Percentiles rank a stretch among this genome's conserved stretches.
phyloP scores from a whole-genome alignment of 2,329 filamentous ascomycete genomes.

The Phaeosphaeria sp. region DNA sequence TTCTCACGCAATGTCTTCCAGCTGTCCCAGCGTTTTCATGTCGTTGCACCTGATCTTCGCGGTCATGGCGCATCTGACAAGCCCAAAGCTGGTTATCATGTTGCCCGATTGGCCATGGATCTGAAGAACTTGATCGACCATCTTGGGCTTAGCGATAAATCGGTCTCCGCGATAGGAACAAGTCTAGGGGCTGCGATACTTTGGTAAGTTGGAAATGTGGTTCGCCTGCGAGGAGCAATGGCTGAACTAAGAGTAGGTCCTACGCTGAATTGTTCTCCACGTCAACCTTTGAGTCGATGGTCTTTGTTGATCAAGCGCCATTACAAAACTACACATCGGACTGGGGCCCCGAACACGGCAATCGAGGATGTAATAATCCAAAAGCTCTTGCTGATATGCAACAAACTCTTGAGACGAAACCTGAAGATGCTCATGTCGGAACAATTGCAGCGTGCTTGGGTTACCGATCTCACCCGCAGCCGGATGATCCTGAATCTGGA shows the following conservation, averaged over 20 bases:
- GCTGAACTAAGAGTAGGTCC: conserved; percentile 12
- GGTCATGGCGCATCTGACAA: conserved; percentile 36
- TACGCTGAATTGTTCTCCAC: conserved; percentile 37
- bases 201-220: conserved; percentile 12
- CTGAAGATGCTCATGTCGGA: conserved; percentile 22
- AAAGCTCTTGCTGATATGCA: conserved; percentile 23
- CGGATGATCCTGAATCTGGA: conserved; percentile 14
- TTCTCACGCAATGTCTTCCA: conserved; percentile 23
- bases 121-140: conserved; percentile 30
- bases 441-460: conserved; percentile 33
- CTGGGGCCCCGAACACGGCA: conserved; percentile 30
- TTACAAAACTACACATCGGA: conserved; percentile 33
- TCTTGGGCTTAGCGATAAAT: conserved; percentile 14
- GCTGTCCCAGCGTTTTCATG: conserved; percentile 14
- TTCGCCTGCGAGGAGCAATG: not conserved
- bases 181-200: conserved; percentile 32
- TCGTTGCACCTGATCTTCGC: conserved; percentile 30
- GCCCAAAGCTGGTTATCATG: conserved; percentile 33
- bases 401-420: conserved; percentile 14
- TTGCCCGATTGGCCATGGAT: conserved; percentile 35
- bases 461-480: conserved; percentile 28
- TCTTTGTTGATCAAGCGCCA: conserved; percentile 39
- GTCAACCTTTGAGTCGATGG: conserved; percentile 22
- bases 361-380: conserved; percentile 27
- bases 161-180: conserved; percentile 23